phyloP scores from a whole-genome alignment of 1,284 basidiomycete species.

The Lignosus rhinocerotis region DNA sequence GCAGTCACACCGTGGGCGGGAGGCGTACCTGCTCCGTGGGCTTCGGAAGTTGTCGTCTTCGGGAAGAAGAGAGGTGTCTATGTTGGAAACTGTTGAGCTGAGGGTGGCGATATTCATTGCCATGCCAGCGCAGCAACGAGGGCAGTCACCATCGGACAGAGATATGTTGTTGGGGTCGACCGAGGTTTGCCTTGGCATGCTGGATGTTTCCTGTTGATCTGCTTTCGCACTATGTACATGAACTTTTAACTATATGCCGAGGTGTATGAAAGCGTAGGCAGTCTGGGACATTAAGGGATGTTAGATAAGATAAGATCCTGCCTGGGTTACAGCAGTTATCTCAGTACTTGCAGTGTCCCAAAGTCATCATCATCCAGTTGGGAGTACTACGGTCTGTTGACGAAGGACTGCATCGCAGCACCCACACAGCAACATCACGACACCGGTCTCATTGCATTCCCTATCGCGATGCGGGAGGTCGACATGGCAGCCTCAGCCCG shows the following conservation, averaged over 20 bases:
- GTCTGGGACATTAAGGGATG: too few species aligned
- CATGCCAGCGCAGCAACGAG: slow-evolving; percentile 1
- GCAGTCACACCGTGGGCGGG: neutral
- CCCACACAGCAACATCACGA: neutral
- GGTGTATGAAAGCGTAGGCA: neutral
- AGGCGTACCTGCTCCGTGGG: neutral
- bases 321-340: neutral
- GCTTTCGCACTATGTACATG: neutral
- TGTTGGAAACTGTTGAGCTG: neutral
- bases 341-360: neutral
- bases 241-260: neutral
- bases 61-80: neutral
- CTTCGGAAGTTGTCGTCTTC: neutral
- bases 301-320: neutral
- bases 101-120: slow-evolving; percentile 9
- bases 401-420: neutral
- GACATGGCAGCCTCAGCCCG: slow-evolving; percentile 7
- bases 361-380: neutral
- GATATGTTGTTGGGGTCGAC: neutral
- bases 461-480: neutral
- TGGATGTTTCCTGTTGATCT: neutral
- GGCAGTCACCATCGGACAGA: neutral
- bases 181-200: slow-evolving; percentile 7
- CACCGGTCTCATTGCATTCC: neutral
- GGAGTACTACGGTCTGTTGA: slow-evolving; percentile 6